Conservation (phyloP, 805 yeast species). For the Zygotorulaspora chibaensis region DNA sequence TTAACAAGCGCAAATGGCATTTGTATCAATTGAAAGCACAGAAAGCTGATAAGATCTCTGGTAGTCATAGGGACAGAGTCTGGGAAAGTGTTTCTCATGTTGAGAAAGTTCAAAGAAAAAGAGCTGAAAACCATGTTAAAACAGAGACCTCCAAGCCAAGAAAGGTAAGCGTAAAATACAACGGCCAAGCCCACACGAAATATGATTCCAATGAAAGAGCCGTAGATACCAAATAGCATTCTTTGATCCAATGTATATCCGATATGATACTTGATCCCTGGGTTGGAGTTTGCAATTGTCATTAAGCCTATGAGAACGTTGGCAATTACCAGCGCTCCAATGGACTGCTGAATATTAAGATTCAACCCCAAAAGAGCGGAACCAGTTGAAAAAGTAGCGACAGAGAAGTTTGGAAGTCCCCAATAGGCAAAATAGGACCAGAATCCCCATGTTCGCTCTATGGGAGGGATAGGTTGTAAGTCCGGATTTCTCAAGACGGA, state of each 20-base stretch:
- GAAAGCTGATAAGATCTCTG: conserved; percentile 39
- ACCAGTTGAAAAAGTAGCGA: conserved; percentile 38
- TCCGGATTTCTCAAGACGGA: conserved; percentile 38
- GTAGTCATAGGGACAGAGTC: conserved; percentile 36
- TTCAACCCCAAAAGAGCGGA: conserved; percentile 29
- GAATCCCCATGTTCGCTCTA: conserved; percentile 37
- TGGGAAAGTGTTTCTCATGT: conserved; percentile 30
- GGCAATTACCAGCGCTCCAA: conserved; percentile 29
- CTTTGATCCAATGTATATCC: conserved; percentile 39
- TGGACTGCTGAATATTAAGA: conserved; percentile 28
- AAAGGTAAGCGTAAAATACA: conserved; percentile 40
- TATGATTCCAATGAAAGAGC: conserved; percentile 35
- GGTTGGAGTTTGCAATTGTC: conserved; percentile 26
- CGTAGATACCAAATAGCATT: conserved; percentile 37
- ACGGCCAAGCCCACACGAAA: conserved; percentile 37
- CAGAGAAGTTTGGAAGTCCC: conserved; percentile 37
- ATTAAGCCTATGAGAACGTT: conserved; percentile 20
- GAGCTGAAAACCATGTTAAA: conserved; percentile 33
- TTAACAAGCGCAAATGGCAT: conserved; percentile 30
- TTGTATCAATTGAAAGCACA: conserved; percentile 38
- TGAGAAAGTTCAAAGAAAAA: conserved; percentile 25
- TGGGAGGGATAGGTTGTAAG: conserved; percentile 37
- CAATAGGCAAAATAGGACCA: conserved; percentile 37
- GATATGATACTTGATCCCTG: conserved; percentile 35
- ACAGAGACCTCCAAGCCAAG: conserved; percentile 38